A percentile compares a stretch with the other conserved stretches of the same genome.
Evolutionary conservation across 768 basidiomycete genomes (phyloP).

Genomic region (Auriculariales sp.): DNA sequence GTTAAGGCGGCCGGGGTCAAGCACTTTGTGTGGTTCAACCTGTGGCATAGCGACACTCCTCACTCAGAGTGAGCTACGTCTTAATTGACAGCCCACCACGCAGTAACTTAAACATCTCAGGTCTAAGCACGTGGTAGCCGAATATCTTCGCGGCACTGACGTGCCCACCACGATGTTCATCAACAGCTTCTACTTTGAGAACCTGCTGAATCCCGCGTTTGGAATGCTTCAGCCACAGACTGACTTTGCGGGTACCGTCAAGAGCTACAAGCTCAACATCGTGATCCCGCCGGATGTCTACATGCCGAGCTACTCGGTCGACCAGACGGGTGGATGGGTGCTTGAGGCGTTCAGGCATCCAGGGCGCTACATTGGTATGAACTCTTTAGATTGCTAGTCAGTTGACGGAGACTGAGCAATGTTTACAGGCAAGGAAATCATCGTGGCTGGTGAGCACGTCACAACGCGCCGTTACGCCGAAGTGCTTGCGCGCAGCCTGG

Average conservation of each 20-base stretch:
- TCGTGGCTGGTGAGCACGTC: not conserved
- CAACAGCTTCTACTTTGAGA: not conserved
- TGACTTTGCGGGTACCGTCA: not conserved
- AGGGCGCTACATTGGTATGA: constrained; percentile 5
- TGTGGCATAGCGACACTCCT: not conserved
- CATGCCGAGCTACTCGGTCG: not conserved
- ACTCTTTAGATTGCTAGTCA: not conserved
- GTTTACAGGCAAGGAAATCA: not conserved
- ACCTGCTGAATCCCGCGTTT: not conserved
- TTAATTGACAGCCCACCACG: no score
- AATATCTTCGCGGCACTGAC: constrained; percentile 10
- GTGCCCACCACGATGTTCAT: constrained; percentile 5
- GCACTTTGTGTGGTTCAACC: constrained; percentile 12
- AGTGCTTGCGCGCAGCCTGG: not conserved
- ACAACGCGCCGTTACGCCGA: not conserved
- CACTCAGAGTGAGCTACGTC: constrained; percentile 7
- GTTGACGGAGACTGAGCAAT: not conserved
- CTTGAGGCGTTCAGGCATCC: constrained; percentile 7
- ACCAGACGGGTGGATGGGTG: constrained; percentile 3
- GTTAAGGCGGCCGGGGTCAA: constrained; percentile 13
- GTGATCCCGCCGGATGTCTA: not conserved
- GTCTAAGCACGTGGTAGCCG: constrained; percentile 7
- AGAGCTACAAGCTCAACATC: not conserved
- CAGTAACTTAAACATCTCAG: no score
- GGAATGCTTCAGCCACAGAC: no score